phyloP scores from a whole-genome alignment of 352 stramenopile genomes.

The Phytopythium montanum region DNA sequence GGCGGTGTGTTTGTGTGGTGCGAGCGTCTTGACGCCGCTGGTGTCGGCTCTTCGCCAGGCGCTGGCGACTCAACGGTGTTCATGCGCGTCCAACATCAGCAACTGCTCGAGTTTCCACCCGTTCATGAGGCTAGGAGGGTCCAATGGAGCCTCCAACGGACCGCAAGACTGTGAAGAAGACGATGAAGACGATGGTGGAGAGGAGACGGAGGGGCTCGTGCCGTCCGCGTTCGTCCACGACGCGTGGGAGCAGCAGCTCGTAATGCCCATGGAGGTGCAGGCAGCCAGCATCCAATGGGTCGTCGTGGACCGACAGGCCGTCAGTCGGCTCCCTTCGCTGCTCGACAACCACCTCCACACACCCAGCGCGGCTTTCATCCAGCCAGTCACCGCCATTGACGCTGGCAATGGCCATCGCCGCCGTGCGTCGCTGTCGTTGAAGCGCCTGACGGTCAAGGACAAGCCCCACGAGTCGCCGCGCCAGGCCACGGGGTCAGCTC shows the following conservation, averaged over 20 bases:
- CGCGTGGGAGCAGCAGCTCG: constrained; percentile 22
- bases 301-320: constrained; percentile 18
- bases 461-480: constrained; percentile 4
- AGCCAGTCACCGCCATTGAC: not conserved
- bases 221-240: constrained; percentile 26
- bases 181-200: not conserved
- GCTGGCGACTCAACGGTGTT: constrained; percentile 15
- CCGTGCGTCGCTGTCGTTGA: not conserved
- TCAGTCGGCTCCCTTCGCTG: constrained; percentile 32
- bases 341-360: constrained; percentile 10
- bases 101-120: constrained; percentile 31
- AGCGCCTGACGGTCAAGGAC: not conserved
- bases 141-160: not conserved
- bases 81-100: constrained; percentile 6
- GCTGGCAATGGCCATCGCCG: not conserved
- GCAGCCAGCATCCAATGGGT: constrained; percentile 29
- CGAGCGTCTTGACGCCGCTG: constrained; percentile 27
- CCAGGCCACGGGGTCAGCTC: not conserved
- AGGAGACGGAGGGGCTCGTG: constrained; percentile 16
- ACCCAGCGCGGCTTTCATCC: not conserved
- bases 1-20: constrained; percentile 40
- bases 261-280: constrained; percentile 30
- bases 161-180: not conserved
- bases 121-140: constrained; percentile 12
- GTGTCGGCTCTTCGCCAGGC: constrained; percentile 13